phyloP scores from a whole-genome alignment of 2,329 filamentous ascomycete species.

The Nemania sp. region DNA sequence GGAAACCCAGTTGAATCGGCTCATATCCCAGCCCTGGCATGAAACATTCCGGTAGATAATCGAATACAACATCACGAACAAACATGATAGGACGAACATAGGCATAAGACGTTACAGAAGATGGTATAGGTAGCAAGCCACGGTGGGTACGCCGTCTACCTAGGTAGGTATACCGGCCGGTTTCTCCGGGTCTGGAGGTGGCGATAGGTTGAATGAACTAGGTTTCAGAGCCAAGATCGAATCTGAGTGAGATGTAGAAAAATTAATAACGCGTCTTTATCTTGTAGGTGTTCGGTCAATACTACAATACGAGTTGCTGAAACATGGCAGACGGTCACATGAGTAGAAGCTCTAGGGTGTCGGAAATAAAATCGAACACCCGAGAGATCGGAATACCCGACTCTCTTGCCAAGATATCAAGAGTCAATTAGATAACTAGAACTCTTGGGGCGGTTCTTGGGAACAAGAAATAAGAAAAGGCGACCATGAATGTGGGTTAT shows the following conservation, averaged over 20 bases:
- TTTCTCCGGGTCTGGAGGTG: neutral
- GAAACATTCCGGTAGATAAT: neutral
- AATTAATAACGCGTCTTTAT: constrained; percentile 18
- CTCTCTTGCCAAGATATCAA: constrained; percentile 1
- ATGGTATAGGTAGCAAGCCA: neutral
- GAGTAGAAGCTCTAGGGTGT: neutral
- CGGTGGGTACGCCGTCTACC: neutral
- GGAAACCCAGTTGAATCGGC: neutral
- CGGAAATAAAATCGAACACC: neutral
- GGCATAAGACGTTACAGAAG: neutral
- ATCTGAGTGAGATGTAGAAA: constrained; percentile 32
- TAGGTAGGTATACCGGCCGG: neutral
- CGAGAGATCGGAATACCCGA: neutral
- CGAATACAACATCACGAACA: neutral
- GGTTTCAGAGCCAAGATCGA: neutral
- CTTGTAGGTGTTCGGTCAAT: neutral
- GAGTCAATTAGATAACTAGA: constrained; percentile 10
- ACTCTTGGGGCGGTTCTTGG: neutral
- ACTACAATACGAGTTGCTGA: neutral
- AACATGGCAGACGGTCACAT: neutral
- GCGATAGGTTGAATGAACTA: neutral
- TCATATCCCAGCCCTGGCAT: neutral
- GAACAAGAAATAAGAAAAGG: neutral
- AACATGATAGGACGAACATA: neutral
- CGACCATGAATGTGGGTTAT: neutral